A percentile compares a stretch with the other conserved stretches of the same genome.
Evolutionary conservation across 2,329 filamentous ascomycete genomes (phyloP).

Genomic region (Rutstroemia sp.): DNA sequence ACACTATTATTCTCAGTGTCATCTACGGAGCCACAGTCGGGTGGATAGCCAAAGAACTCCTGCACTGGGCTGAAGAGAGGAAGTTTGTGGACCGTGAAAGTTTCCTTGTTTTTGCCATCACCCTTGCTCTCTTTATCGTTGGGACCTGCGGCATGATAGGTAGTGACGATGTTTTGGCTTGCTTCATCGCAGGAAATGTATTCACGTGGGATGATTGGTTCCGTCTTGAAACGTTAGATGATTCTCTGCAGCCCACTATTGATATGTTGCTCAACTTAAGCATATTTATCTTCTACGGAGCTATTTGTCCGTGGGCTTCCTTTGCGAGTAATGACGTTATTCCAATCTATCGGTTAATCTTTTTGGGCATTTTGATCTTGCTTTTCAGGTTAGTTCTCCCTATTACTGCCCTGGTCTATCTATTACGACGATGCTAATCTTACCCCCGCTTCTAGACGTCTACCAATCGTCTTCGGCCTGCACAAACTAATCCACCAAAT

Average conservation of each 20-base stretch:
- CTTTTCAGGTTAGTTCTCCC: constrained; percentile 47
- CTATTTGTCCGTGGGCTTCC: constrained; percentile 70
- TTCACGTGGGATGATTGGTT: constrained; percentile 97
- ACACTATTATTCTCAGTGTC: constrained; percentile 72
- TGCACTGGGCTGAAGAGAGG: constrained; percentile 77
- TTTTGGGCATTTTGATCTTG: constrained; percentile 68
- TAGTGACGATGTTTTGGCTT: constrained; percentile 83
- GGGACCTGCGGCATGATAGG: constrained; percentile 89
- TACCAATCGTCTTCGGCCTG: constrained; percentile 68
- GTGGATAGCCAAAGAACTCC: constrained; percentile 71
- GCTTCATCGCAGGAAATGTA: constrained; percentile 84
- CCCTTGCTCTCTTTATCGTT: constrained; percentile 77
- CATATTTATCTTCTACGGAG: constrained; percentile 88
- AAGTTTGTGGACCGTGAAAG: constrained; percentile 49
- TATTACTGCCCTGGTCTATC: background rate
- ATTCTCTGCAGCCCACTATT: constrained; percentile 87
- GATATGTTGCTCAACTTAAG: constrained; percentile 83
- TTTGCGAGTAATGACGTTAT: constrained; percentile 65
- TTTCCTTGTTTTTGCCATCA: constrained; percentile 55
- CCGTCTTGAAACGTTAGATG: constrained; percentile 77
- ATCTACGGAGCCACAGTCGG: constrained; percentile 71
- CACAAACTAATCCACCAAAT: constrained; percentile 76
- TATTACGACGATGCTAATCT: background rate
- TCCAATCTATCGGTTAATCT: constrained; percentile 64
- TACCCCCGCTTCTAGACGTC: constrained; percentile 36